Conservation (phyloP, 768 basidiomycete species). For the Mycena polygramma region DNA sequence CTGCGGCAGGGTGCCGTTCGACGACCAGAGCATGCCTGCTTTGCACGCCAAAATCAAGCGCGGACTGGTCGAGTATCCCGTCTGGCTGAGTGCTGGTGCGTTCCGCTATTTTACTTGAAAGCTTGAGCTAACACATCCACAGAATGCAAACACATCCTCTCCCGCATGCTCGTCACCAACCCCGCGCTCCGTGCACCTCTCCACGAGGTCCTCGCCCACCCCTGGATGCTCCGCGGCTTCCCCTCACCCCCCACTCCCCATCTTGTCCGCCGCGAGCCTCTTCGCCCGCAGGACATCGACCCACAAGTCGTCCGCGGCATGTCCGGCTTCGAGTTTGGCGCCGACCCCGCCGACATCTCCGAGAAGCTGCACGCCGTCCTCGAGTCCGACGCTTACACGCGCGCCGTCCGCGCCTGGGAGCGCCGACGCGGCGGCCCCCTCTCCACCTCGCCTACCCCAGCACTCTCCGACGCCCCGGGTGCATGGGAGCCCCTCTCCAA, state of each 20-base stretch:
- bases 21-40: conserved; percentile 99
- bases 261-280: conserved; percentile 89
- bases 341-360: conserved; percentile 77
- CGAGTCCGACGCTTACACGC: conserved; percentile 80
- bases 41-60: conserved; percentile 99
- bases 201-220: conserved; percentile 86
- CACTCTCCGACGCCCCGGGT: conserved; percentile 4
- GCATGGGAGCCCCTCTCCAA: conserved; percentile 8
- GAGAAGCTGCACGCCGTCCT: conserved; percentile 84
- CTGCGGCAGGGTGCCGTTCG: conserved; percentile 98
- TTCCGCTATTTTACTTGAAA: not conserved
- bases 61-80: conserved; percentile 96
- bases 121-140: not conserved
- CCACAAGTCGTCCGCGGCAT: conserved; percentile 87
- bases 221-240: conserved; percentile 94
- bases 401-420: conserved; percentile 86
- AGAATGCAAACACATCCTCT: conserved; percentile 96
- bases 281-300: conserved; percentile 91
- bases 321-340: conserved; percentile 97
- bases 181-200: conserved; percentile 86
- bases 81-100: conserved; percentile 92
- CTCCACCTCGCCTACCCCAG: not conserved
- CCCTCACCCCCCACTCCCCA: conserved; percentile 84
- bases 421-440: conserved; percentile 57
- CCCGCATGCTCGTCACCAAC: conserved; percentile 97